Evolutionary conservation across 768 basidiomycete genomes (phyloP), one percentile per base, ranked within the genome.

Genomic region (Rhodocollybia butyracea): DNA sequence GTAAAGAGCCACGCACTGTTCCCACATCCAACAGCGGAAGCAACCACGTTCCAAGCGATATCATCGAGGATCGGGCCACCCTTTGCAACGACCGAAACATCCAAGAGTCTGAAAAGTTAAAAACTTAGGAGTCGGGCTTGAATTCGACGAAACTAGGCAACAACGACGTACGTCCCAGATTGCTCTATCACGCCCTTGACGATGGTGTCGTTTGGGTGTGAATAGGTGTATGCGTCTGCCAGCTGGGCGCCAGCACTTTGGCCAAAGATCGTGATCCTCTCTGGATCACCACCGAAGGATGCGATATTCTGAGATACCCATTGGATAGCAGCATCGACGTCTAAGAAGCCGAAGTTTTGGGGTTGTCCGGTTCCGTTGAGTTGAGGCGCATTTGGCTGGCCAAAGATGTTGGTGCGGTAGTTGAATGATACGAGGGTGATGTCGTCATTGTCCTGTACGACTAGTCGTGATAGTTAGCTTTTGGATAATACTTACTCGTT

Each of bases 291-390:
- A 40, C 39, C 39, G 68, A 80, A 81, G 8, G 62, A 67, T n/a
- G 67, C 71, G 46, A 81, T 80, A 58, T 81, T 77, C 46, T 72
- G 65, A 40, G 75, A 70, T 3, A 80, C 71, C 79, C 78, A 79
- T 57, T 77, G 59, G 6, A 80, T 68, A n/a, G 70, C 77, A n/a
- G 73, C 70, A 19, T 72, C 66, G 2, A 68, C 22, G 46, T 76
- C 74, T 11, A 74, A 65, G 3, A 76, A 62, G 17, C 73, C 74
- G 60, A 73, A 75, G 53, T 76, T 76, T 51, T 73, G 70, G 2
- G 68, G 58, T 6, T 59, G 56, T 0, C 57, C 58, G 8, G 50
- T 51, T 19, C 54, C 59, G 27, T 56, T 56, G 27, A 74, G 68
- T 51, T 75, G 73, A 17, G 75, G 73, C 6, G 74, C 73, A 46